A percentile compares a stretch with the other conserved stretches of the same genome.
These are phyloP conservation scores for Fraxinus ornus DNA, from an alignment of 305 asterid species.

Conservation along the genomic window DNA sequence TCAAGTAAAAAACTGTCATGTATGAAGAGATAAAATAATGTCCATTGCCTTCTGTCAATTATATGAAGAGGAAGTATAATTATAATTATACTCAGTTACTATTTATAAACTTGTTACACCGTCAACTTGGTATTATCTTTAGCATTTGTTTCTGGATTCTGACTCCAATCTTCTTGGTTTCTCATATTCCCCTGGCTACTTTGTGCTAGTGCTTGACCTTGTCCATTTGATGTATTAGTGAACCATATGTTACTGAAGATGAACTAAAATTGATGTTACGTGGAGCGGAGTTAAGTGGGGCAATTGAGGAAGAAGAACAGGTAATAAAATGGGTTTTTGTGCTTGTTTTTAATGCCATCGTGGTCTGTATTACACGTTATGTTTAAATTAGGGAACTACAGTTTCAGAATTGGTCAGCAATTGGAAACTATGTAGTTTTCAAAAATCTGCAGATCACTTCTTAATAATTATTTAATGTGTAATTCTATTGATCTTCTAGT, in stretches of 20 bases:
- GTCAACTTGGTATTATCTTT: constrained; percentile 1
- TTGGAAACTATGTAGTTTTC: not conserved
- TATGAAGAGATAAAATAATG: constrained; percentile 4
- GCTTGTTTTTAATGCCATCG: constrained; percentile 5
- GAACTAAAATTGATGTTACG: constrained; percentile 96
- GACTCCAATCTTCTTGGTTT: constrained; percentile 12
- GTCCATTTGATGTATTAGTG: constrained; percentile 51
- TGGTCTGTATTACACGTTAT: not conserved
- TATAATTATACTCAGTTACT: not conserved
- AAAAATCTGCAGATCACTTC: not conserved
- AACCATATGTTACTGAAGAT: constrained; percentile 96
- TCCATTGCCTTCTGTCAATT: constrained; percentile 1
- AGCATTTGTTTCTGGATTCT: constrained; percentile 9
- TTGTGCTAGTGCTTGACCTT: constrained; percentile 18
- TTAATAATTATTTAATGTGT: not conserved
- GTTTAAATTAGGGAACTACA: not conserved
- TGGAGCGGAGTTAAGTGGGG: constrained; percentile 98
- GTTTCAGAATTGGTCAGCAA: not conserved
- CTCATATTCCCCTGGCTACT: constrained; percentile 7
- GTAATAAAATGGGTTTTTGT: constrained; percentile 32
- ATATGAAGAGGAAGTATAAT: constrained; percentile 10
- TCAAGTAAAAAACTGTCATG: constrained; percentile 16
- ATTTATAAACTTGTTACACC: constrained; percentile 14
- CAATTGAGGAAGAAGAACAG: constrained; percentile 99
- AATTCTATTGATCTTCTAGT: not conserved